Base-by-base conservation (phyloP, 305 asterid species). In the Fraxinus sp. region DNA sequence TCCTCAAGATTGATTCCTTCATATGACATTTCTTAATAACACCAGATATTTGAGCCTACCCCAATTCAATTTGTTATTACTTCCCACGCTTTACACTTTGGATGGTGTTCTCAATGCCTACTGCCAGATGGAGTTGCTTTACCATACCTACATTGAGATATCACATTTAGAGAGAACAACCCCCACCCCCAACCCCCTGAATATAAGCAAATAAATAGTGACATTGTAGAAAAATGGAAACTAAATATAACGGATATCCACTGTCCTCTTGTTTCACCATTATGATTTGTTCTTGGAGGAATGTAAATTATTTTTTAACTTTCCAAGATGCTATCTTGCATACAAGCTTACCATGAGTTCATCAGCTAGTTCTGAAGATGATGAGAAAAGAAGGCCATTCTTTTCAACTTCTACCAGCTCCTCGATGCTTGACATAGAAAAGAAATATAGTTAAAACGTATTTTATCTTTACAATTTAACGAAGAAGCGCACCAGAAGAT, bases 361-460 rank as follows among this genome's bases (percentile, higher is more conserved):
- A 59, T 94, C 97, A 20, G 98, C 99, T 79, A 94, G 92, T 88
- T 94, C 98, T 16, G 97, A 90, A 46, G 98, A 96, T 1, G 99
- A 96, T 1, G 99, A 96, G 89, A 96, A 94, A 74, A 94, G 95
- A 83, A 93, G 92, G 83, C 98, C 99, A 78, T 93, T 94, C 89
- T 89, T 93, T 86, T 91, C 91, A 68, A 90, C 94, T 79, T 96
- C 94, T 78, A 96, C 92, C 87, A 96, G 93, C 92, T 94, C 98
- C 87, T 89, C 85, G 76, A 94, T 93, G 91, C 99, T 96, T 82
- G 86, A 89, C 41, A 84, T 79, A 86, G 72, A 71, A 33, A 28
- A 79, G 64, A 30, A 41, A 59, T 86, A 80, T 57, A 64, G 75
- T 85, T 72, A 84, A 81, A 85, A 71, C 1, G 76, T 30, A 37